Evolutionary conservation across 495 filamentous ascomycete genomes (phyloP).

Genomic region (Podospora tetraspora): DNA sequence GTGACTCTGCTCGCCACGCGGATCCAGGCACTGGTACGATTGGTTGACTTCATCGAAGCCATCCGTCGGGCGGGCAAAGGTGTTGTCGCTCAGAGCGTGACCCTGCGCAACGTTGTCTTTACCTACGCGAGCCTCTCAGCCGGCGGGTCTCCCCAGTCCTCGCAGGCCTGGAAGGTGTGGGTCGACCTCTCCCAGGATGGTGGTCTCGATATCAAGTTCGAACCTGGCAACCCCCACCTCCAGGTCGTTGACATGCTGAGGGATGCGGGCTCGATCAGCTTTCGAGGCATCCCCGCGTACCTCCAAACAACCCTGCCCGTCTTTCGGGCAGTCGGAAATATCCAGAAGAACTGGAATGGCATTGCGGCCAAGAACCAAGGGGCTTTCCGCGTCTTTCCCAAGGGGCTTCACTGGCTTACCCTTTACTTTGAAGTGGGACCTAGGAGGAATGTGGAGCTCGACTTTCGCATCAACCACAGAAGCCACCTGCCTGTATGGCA

Average conservation of each 20-base stretch:
- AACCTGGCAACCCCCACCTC: constrained; percentile 67
- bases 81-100: constrained; percentile 50
- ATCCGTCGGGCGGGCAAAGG: constrained; percentile 47
- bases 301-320: constrained; percentile 60
- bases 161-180: constrained; percentile 34
- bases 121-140: constrained; percentile 43
- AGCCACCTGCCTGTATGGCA: constrained; percentile 40
- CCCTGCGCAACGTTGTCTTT: constrained; percentile 59
- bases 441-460: constrained; percentile 32
- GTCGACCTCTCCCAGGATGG: constrained; percentile 29
- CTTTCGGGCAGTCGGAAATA: constrained; percentile 54
- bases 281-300: constrained; percentile 33
- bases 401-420: constrained; percentile 44
- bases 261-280: constrained; percentile 42
- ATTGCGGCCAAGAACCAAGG: constrained; percentile 31
- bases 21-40: constrained; percentile 55
- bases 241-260: constrained; percentile 62
- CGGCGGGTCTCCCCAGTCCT: neutral
- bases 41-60: constrained; percentile 60
- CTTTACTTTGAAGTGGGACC: constrained; percentile 41
- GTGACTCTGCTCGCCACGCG: constrained; percentile 51
- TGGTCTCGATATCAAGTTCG: constrained; percentile 49
- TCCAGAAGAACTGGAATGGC: constrained; percentile 44
- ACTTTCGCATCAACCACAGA: constrained; percentile 32
- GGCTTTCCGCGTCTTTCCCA: constrained; percentile 36